Base-by-base conservation (phyloP, 306 rosid genomes). In the Vigna angularis region DNA sequence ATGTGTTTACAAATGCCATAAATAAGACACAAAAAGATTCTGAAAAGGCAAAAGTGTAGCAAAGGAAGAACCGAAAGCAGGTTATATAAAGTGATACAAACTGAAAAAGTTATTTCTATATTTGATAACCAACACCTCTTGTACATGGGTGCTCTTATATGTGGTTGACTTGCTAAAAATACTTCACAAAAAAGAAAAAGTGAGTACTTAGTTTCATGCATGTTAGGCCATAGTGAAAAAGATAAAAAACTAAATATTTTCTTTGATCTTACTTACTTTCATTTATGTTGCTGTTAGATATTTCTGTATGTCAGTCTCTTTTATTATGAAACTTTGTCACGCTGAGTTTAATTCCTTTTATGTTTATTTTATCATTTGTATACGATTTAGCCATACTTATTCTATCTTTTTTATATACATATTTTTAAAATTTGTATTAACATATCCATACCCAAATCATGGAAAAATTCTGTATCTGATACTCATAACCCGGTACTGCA, bases 11-110 rank as follows among this genome's bases (percentile, higher is more conserved):
- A 72, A 30, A 55, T 72, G 64, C 72, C 70, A 77, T 45, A 26
- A 81, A 17, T 74, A 59, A 45, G 70, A 45, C 62, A 18, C 15
- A 17, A 50, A 50, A 82, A 13, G 63, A 44, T 62, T 70, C 70
- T 52, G 9, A 34, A 66, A 77, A 17, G 28, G 26, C 5, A 66
- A 40, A 65, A 48, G 71, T 0, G 66, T 53, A 58, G 15, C 45
- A 65, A 65, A 72, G 72, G 75, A 53, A 34, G 32, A 44, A 45
- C 28, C 7, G 4, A 34, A 76, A 65, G 71, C 74, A 71, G 32
- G 17, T 75, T 63, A 66, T 62, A 76, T 52, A 22, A 77, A 70
- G 76, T 20, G 10, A 20, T 63, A 32, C 56, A 76, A 22, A 66
- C 28, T 13, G 42, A 76, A 38, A 61, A 81, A 68, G 42, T 24